Evolutionary conservation across 192 early-diverging fungal species (phyloP), one percentile per base, ranked within the genome.

Genomic region (Backusella parvicylindrica): DNA sequence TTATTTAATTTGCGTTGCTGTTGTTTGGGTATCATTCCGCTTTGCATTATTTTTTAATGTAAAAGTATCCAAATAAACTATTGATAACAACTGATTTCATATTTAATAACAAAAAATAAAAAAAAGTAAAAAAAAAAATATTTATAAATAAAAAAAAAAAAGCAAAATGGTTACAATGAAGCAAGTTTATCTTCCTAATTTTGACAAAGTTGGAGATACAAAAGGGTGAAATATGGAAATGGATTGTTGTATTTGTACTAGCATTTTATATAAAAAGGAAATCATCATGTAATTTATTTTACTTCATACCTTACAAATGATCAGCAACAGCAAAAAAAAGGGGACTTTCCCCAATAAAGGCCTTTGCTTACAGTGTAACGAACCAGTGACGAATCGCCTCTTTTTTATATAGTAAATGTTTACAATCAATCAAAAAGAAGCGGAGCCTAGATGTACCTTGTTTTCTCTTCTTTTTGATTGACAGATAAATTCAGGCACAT

Each of bases 251-350:
- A 60, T 60, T 60, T 60, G 53, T 60, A 60, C 53, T 60, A 60
- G 53, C 28, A 13, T 50, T 60, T 60, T 26, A 60, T 60, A 60
- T 60, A 60, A 60, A 60, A 60, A 60, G 53, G 53, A 60, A 60
- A 60, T 28, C 53, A 60, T 60, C 53, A 60, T 60, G 53, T 60
- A 60, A 28, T 60, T 13, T 60, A 13, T 60, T 53, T 53, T 60
- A 28, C 21, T 60, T 60, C n/a, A n/a, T 47, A 18, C 18, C 18
- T 60, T 28, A 28, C 53, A 60, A 8, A 60, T 13, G 53, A 60
- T 60, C 21, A 60, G 23, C 53, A 11, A 5, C 53, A 60, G 23
- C 11, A 60, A 1, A 23, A 26, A 49, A 56, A 60, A 60, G 28
- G 53, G 23, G 21, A 28, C 53, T 60, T 60, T 23, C 8, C 53